phyloP scores from a whole-genome alignment of 805 yeast species.

The Kuraishia piskuri region DNA sequence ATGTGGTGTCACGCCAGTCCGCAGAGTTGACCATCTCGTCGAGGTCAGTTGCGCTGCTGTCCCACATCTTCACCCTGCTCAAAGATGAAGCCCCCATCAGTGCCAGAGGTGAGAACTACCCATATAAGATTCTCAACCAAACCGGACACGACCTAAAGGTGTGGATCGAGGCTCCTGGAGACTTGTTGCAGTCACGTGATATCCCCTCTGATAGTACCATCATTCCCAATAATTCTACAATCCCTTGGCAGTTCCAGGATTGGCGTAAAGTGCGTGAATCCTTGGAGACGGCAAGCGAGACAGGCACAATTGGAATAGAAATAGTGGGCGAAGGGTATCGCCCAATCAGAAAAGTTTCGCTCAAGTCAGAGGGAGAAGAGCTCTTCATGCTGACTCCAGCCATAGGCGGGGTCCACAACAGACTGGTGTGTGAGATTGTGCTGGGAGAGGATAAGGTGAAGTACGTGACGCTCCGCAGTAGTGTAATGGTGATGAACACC shows the following conservation, averaged over 20 bases:
- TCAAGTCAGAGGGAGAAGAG: conserved; percentile 78
- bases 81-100: conserved; percentile 44
- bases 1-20: conserved; percentile 63
- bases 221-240: conserved; percentile 37
- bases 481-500: conserved; percentile 60
- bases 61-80: conserved; percentile 56
- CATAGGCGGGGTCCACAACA: conserved; percentile 44
- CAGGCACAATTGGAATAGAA: conserved; percentile 56
- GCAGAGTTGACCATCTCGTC: conserved; percentile 81
- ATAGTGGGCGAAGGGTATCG: conserved; percentile 49
- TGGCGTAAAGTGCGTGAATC: conserved; percentile 84
- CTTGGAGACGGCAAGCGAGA: conserved; percentile 53
- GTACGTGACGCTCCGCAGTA: conserved; percentile 66
- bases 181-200: conserved; percentile 11
- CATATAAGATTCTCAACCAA: conserved; percentile 72
- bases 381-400: conserved; percentile 61
- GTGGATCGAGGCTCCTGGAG: conserved; percentile 53
- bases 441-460: conserved; percentile 75
- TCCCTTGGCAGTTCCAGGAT: conserved; percentile 91
- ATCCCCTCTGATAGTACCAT: conserved; percentile 12
- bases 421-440: conserved; percentile 64
- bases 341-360: conserved; percentile 47
- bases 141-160: conserved; percentile 78
- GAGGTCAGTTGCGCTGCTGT: conserved; percentile 66
- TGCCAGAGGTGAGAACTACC: conserved; percentile 72